These are phyloP conservation scores for Adiantum capillusveneris DNA, from an alignment of 75 land plant genomes.

Conservation along the genomic window DNA sequence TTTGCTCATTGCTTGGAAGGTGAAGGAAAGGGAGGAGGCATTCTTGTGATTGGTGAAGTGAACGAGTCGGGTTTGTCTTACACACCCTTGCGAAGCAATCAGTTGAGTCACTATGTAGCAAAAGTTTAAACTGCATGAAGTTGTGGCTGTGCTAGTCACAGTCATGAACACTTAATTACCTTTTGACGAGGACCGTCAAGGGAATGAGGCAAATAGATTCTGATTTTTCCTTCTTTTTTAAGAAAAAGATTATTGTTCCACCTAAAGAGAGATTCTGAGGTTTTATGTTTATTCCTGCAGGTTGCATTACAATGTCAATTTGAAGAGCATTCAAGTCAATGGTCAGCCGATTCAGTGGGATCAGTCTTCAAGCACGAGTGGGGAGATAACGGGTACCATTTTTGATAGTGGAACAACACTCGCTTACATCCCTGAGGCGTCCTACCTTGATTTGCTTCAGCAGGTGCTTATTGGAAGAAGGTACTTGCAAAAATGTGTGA, in stretches of 20 bases:
- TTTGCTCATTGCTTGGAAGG: constrained; percentile 89
- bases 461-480: constrained; percentile 20
- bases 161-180: too few species aligned
- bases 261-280: too few species aligned
- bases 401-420: constrained; percentile 93
- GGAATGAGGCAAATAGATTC: too few species aligned
- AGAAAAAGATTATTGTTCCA: too few species aligned
- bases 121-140: not conserved
- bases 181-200: too few species aligned
- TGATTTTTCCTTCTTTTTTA: too few species aligned
- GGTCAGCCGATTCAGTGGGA: constrained; percentile 49
- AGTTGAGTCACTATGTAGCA: constrained; percentile 23
- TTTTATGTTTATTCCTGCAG: constrained; percentile 36
- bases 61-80: constrained; percentile 63
- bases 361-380: constrained; percentile 33
- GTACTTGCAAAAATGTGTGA: too few species aligned
- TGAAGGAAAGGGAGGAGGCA: constrained; percentile 68
- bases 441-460: constrained; percentile 56
- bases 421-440: constrained; percentile 66
- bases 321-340: constrained; percentile 69
- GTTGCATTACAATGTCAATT: constrained; percentile 75
- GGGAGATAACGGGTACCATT: constrained; percentile 46
- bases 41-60: constrained; percentile 76
- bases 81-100: constrained; percentile 63
- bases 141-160: not conserved